These are phyloP conservation scores for Massariosphaeria phaeospora DNA, from an alignment of 495 filamentous ascomycete species.

Conservation along the genomic window DNA sequence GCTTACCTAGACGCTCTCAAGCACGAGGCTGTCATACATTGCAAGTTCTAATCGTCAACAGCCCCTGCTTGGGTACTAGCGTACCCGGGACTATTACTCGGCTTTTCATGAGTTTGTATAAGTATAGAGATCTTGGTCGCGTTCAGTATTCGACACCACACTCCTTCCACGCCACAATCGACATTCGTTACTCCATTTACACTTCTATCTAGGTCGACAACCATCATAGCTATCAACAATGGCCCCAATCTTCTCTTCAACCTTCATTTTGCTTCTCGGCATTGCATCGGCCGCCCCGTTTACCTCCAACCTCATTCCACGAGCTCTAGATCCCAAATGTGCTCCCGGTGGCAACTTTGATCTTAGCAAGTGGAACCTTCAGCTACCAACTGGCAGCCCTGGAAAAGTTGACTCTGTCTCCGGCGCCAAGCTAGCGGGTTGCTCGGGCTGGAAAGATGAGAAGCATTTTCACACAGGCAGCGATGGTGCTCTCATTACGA, in stretches of 20 bases:
- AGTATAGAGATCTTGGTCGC: too few relatives aligned
- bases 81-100: too few relatives aligned
- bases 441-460: conserved; percentile 37
- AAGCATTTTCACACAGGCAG: conserved; percentile 41
- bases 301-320: background rate
- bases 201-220: background rate
- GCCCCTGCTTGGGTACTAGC: too few relatives aligned
- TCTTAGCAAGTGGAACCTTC: conserved; percentile 31
- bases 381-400: conserved; percentile 39
- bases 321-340: conserved; percentile 29
- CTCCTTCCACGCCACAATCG: too few relatives aligned
- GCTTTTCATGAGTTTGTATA: too few relatives aligned
- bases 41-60: too few relatives aligned
- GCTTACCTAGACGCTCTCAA: too few relatives aligned
- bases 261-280: conserved; percentile 2
- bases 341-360: conserved; percentile 44
- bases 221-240: background rate
- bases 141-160: too few relatives aligned
- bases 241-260: background rate
- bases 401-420: conserved; percentile 35
- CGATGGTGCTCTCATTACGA: conserved; percentile 40
- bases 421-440: conserved; percentile 35
- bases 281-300: background rate
- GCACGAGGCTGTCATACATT: too few relatives aligned
- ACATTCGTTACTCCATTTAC: background rate